phyloP scores from a whole-genome alignment of 2,329 filamentous ascomycete genomes.

The Apiospora koreana region DNA sequence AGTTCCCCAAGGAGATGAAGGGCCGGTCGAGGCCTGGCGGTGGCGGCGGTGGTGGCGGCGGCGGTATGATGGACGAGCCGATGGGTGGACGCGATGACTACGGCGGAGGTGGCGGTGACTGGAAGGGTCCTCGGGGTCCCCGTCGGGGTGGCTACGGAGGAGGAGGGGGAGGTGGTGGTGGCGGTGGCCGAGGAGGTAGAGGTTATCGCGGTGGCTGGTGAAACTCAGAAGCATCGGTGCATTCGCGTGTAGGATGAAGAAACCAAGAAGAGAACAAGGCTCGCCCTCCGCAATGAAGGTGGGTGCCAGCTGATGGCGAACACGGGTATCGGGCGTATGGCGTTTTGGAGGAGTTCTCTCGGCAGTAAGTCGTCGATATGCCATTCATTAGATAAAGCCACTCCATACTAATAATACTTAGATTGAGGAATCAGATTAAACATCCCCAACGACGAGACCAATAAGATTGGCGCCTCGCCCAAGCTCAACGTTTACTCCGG shows the following conservation, averaged over 20 bases:
- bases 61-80: constrained; percentile 44
- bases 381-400: not conserved
- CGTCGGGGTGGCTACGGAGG: constrained; percentile 57
- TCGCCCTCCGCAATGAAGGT: not conserved
- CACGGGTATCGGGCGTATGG: not conserved
- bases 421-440: not conserved
- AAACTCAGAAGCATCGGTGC: constrained; percentile 3
- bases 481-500: constrained; percentile 39
- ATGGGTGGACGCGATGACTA: constrained; percentile 47
- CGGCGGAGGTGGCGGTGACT: constrained; percentile 46
- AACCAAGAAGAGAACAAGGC: not conserved
- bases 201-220: constrained; percentile 50
- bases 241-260: constrained; percentile 14
- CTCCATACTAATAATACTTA: not conserved
- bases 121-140: constrained; percentile 49
- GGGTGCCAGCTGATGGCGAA: not conserved
- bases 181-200: constrained; percentile 39
- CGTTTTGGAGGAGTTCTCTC: not conserved
- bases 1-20: constrained; percentile 84
- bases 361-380: constrained; percentile 3
- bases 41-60: constrained; percentile 39
- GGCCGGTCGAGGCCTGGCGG: constrained; percentile 62
- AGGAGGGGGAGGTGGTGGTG: constrained; percentile 51
- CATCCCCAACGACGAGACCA: too few relatives aligned
- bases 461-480: constrained; percentile 7